Conservation (phyloP, 2,329 filamentous ascomycete species). For the Cryphonectria radicalis region DNA sequence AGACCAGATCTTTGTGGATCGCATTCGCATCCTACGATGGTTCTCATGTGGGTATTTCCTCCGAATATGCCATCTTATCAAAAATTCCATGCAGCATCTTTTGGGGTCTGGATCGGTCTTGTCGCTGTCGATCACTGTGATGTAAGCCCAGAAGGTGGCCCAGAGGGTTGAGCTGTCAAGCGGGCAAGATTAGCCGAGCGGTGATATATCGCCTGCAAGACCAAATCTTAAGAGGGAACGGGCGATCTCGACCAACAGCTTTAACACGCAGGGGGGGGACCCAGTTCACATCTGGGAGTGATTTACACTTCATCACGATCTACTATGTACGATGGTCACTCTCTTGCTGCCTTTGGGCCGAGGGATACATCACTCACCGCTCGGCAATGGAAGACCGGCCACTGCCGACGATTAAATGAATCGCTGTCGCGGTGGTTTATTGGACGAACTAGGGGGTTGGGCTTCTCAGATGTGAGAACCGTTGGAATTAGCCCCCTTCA, state of each 20-base stretch:
- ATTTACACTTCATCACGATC: not conserved
- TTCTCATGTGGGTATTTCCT: not conserved
- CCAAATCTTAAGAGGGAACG: not conserved
- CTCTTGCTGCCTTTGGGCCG: not conserved
- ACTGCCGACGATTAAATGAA: not conserved
- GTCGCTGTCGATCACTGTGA: not conserved
- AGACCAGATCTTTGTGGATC: constrained; percentile 1
- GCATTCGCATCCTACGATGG: not conserved
- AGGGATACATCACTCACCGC: not conserved
- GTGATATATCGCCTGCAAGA: not conserved
- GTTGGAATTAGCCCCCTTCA: not conserved
- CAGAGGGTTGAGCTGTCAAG: not conserved
- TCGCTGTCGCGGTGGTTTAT: not conserved
- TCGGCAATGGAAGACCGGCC: not conserved
- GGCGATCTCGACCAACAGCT: constrained; percentile 1
- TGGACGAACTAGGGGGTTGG: not conserved
- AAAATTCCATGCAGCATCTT: not conserved
- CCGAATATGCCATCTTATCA: not conserved
- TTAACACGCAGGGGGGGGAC: constrained; percentile 5
- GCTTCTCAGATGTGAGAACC: not conserved
- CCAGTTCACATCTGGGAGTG: constrained; percentile 4
- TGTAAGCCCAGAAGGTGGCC: not conserved
- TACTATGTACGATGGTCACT: not conserved
- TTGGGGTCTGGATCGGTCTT: not conserved
- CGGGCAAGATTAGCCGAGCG: constrained; percentile 8